These are phyloP conservation scores for Staphylotrichum tortipilum DNA, from an alignment of 495 filamentous ascomycete genomes.

Conservation along the genomic window DNA sequence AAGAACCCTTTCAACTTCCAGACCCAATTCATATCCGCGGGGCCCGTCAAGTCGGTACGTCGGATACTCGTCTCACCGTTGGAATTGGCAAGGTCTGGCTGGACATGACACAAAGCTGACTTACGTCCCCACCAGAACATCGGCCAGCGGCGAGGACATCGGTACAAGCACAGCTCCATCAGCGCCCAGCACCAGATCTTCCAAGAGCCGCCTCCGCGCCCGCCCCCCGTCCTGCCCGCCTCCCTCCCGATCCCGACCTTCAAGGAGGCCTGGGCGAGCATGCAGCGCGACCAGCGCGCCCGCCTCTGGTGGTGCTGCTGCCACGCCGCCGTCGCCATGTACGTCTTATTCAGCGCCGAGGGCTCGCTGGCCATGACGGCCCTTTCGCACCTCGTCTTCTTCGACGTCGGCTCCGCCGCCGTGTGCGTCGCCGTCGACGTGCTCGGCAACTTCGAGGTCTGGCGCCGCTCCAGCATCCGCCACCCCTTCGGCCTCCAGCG, in stretches of 20 bases:
- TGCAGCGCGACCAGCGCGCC: slow-evolving; percentile 76
- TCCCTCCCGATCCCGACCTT: slow-evolving; percentile 89
- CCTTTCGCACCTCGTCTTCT: slow-evolving; percentile 84
- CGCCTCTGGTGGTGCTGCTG: slow-evolving; percentile 84
- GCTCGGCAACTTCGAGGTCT: slow-evolving; percentile 90
- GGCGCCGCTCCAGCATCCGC: slow-evolving; percentile 84
- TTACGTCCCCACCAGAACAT: slow-evolving; percentile 47
- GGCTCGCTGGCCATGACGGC: slow-evolving; percentile 90
- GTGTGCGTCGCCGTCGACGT: slow-evolving; percentile 94
- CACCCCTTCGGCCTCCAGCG: slow-evolving; percentile 91
- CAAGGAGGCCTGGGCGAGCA: slow-evolving; percentile 72
- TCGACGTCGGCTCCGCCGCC: slow-evolving; percentile 83
- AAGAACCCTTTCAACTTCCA: slow-evolving; percentile 87
- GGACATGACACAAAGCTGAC: background rate
- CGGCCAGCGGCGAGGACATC: slow-evolving; percentile 88
- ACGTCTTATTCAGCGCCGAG: slow-evolving; percentile 74
- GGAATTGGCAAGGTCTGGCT: too few species aligned
- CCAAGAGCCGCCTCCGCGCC: slow-evolving; percentile 81
- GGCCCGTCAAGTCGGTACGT: slow-evolving; percentile 74
- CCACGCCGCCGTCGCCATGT: slow-evolving; percentile 71
- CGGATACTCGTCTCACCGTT: background rate
- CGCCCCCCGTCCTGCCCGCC: slow-evolving; percentile 83
- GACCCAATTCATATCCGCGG: slow-evolving; percentile 67
- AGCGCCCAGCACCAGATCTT: slow-evolving; percentile 85
- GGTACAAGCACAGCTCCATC: slow-evolving; percentile 95